Percentiles rank a stretch among this genome's conserved stretches.
phyloP scores from a whole-genome alignment of 441 rosid genomes.

The Francoa sonchifolia region DNA sequence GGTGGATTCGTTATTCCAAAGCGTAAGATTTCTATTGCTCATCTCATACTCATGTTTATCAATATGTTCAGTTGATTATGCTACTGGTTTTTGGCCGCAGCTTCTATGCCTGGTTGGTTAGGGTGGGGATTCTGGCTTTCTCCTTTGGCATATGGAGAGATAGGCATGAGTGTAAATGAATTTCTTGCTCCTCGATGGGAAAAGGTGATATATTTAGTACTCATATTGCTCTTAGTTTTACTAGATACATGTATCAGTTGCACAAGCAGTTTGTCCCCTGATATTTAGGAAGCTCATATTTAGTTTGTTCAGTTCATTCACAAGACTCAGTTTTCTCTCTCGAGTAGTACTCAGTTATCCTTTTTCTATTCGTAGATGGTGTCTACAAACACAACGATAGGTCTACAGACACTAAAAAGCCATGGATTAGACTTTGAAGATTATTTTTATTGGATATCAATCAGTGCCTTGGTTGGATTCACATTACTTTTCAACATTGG shows the following conservation, averaged over 20 bases:
- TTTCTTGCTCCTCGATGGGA: slow-evolving; percentile 61
- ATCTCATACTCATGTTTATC: neutral
- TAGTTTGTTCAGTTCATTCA: too few species aligned
- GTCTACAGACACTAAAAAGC: slow-evolving; percentile 29
- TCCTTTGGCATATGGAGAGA: slow-evolving; percentile 59
- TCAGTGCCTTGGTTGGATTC: slow-evolving; percentile 45
- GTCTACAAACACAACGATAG: slow-evolving; percentile 25
- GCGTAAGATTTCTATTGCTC: slow-evolving; percentile 17
- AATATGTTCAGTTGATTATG: neutral
- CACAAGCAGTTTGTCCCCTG: too few species aligned
- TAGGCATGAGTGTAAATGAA: slow-evolving; percentile 49
- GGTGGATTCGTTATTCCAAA: slow-evolving; percentile 44
- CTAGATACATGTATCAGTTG: too few species aligned
- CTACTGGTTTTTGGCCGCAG: slow-evolving; percentile 18
- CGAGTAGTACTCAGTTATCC: too few species aligned
- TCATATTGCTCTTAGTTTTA: slow-evolving; percentile 1
- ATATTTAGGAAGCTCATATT: too few species aligned
- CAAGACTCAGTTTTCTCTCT: too few species aligned
- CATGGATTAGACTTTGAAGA: slow-evolving; percentile 44
- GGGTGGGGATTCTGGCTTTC: slow-evolving; percentile 65
- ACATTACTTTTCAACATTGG: slow-evolving; percentile 36
- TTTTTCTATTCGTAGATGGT: slow-evolving; percentile 11
- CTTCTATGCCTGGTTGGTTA: slow-evolving; percentile 51
- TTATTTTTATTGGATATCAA: slow-evolving; percentile 48
- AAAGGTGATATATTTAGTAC: slow-evolving; percentile 23